Conservation (phyloP, 768 basidiomycete species). For the Hemileccinum rubropunctum region DNA sequence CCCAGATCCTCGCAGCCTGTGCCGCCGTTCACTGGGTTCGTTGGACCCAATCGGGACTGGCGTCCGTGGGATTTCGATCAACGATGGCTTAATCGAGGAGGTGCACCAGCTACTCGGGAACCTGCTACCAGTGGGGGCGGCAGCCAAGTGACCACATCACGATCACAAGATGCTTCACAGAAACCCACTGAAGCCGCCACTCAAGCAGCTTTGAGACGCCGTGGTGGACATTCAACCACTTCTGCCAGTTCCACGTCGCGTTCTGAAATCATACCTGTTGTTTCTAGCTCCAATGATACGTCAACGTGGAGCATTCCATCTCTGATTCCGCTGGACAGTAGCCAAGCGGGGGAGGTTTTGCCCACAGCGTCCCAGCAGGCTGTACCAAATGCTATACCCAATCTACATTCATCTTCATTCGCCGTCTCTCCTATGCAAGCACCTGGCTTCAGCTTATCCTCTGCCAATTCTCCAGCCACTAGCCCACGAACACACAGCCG, state of each 20-base stretch:
- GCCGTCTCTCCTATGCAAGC: neutral
- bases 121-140: conserved; percentile 1
- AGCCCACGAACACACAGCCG: conserved; percentile 36
- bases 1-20: conserved; percentile 36
- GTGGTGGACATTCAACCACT: conserved; percentile 21
- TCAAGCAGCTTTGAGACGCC: conserved; percentile 61
- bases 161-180: conserved; percentile 9
- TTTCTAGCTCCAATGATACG: conserved; percentile 8
- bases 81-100: conserved; percentile 26
- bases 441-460: neutral
- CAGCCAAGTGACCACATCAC: conserved; percentile 6
- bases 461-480: neutral
- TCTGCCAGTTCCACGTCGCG: neutral
- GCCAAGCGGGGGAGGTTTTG: neutral
- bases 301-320: conserved; percentile 24
- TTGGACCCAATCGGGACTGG: conserved; percentile 64
- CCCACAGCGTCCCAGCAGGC: conserved; percentile 1
- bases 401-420: conserved; percentile 11
- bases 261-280: conserved; percentile 3
- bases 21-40: conserved; percentile 60
- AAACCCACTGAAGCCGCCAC: conserved; percentile 58
- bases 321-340: conserved; percentile 24
- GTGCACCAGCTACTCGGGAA: conserved; percentile 5
- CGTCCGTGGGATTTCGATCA: conserved; percentile 55
- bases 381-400: neutral